Evolutionary conservation across 495 filamentous ascomycete genomes (phyloP).

Genomic region (Jackrogersella multiformis): DNA sequence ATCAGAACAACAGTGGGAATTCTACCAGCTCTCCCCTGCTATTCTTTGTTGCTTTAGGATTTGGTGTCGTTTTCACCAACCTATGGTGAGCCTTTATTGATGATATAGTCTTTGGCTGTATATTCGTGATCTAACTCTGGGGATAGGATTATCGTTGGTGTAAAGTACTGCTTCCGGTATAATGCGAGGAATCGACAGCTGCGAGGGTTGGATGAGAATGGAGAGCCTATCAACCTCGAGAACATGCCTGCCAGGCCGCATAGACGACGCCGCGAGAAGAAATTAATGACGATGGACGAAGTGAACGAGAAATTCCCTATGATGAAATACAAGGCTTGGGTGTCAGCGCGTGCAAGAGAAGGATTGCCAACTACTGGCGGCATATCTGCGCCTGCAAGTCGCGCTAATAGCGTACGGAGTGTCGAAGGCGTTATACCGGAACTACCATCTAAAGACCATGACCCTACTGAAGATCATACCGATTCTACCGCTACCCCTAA

Average conservation of each 20-base stretch:
- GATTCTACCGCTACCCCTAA: constrained; percentile 2
- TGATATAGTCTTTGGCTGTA: background rate
- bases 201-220: constrained; percentile 77
- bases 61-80: constrained; percentile 99
- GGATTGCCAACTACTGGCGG: constrained; percentile 87
- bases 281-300: constrained; percentile 98
- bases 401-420: constrained; percentile 72
- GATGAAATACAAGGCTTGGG: constrained; percentile 96
- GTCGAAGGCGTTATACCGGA: constrained; percentile 63
- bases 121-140: constrained; percentile 43
- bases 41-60: constrained; percentile 97
- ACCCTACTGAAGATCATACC: constrained; percentile 22
- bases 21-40: constrained; percentile 89
- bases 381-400: constrained; percentile 77
- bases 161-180: constrained; percentile 99
- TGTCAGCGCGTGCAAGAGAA: constrained; percentile 79
- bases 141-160: constrained; percentile 95
- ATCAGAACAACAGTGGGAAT: constrained; percentile 28
- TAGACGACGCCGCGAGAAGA: constrained; percentile 90
- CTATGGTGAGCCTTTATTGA: constrained; percentile 75
- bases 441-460: constrained; percentile 50
- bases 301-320: constrained; percentile 97
- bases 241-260: constrained; percentile 77
- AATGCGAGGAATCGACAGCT: constrained; percentile 90
- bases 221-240: constrained; percentile 85